These are phyloP conservation scores for Candolleomyces eurysporus DNA, from an alignment of 768 basidiomycete species.

Conservation along the genomic window DNA sequence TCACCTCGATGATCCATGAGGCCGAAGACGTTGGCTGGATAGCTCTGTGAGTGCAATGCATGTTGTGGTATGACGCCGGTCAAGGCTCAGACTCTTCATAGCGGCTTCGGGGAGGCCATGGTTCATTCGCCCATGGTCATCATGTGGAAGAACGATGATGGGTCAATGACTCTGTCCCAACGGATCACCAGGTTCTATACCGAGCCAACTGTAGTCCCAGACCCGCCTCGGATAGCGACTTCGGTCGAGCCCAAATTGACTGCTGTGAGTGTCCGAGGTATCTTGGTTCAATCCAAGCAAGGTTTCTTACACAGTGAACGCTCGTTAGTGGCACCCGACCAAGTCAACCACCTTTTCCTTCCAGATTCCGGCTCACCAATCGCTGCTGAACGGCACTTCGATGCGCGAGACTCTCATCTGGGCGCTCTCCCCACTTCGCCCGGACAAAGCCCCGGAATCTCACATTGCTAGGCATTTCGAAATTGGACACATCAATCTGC, in stretches of 20 bases:
- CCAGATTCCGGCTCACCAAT: conserved; percentile 38
- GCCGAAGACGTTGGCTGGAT: conserved; percentile 43
- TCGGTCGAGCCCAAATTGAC: conserved; percentile 32
- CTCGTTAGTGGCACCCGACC: conserved; percentile 24
- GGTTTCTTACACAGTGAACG: background rate
- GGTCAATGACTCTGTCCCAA: conserved; percentile 57
- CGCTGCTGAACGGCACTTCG: conserved; percentile 21
- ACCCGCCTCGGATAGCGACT: conserved; percentile 47
- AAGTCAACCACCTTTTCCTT: conserved; percentile 40
- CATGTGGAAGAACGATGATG: conserved; percentile 48
- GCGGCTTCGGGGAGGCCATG: conserved; percentile 54
- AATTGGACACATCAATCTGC: conserved; percentile 33
- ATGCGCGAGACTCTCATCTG: conserved; percentile 36
- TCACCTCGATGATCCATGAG: conserved; percentile 37
- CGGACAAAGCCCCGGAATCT: conserved; percentile 18
- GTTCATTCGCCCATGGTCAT: conserved; percentile 55
- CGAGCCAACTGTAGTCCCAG: conserved; percentile 42
- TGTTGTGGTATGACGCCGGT: conserved; percentile 1
- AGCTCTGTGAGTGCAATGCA: conserved; percentile 40
- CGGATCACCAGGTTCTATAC: conserved; percentile 45
- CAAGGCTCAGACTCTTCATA: conserved; percentile 15
- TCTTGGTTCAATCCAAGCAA: background rate
- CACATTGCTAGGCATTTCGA: conserved; percentile 26
- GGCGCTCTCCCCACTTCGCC: conserved; percentile 35
- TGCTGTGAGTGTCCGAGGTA: conserved; percentile 22